Conservation (phyloP, 2,329 filamentous ascomycete genomes). For the Colletotrichum chlorophyti region DNA sequence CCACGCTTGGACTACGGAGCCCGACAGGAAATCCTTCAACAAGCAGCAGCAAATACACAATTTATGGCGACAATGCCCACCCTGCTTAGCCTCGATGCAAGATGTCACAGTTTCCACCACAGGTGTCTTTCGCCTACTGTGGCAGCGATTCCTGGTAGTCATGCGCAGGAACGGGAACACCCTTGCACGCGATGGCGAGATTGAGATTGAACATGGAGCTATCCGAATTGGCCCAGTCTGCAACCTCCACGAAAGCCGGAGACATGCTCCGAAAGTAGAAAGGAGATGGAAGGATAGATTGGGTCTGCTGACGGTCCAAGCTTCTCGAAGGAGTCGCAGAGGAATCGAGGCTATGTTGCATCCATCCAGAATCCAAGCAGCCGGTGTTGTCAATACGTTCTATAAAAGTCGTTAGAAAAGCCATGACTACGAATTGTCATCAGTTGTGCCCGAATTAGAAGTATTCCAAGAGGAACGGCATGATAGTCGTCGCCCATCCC, state of each 20-base stretch:
- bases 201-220: conserved; percentile 1
- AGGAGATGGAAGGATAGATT: conserved; percentile 1
- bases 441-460: not conserved
- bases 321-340: too few relatives aligned
- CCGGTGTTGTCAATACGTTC: conserved; percentile 7
- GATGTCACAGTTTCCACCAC: too few relatives aligned
- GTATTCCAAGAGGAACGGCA: not conserved
- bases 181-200: conserved; percentile 5
- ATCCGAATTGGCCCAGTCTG: not conserved
- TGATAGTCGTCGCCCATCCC: not conserved
- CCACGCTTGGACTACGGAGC: too few relatives aligned
- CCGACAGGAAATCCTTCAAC: too few relatives aligned
- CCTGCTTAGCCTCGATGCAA: too few relatives aligned
- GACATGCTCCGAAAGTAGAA: conserved; percentile 9
- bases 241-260: not conserved
- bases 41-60: too few relatives aligned
- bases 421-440: not conserved
- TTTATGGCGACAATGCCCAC: too few relatives aligned
- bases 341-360: conserved; percentile 2
- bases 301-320: conserved; percentile 6
- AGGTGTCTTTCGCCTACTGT: too few relatives aligned
- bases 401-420: not conserved
- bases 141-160: not conserved
- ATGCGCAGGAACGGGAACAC: not conserved
- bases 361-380: not conserved